A percentile compares a stretch with the other conserved stretches of the same genome.
Conservation (phyloP, 1,284 basidiomycete genomes). For the Fomitopsis betulina region DNA sequence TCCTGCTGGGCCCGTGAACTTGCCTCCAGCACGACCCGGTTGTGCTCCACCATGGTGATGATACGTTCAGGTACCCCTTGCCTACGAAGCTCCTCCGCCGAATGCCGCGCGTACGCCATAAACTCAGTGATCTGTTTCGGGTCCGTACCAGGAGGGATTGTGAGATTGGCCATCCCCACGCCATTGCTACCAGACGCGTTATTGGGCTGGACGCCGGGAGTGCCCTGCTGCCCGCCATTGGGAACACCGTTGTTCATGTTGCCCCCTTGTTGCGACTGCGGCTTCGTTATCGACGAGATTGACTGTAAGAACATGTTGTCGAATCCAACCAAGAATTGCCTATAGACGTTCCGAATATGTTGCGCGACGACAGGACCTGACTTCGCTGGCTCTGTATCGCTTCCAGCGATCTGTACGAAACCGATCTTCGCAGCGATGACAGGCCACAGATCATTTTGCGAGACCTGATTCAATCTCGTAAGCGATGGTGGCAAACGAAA, state of each 20-base stretch:
- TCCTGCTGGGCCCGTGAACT: slow-evolving; percentile 34
- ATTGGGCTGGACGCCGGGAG: not conserved
- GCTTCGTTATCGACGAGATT: slow-evolving; percentile 9
- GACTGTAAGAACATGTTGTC: slow-evolving; percentile 47
- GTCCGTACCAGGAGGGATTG: slow-evolving; percentile 10
- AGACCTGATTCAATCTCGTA: slow-evolving; percentile 36
- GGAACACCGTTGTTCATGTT: not conserved
- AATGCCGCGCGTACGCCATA: slow-evolving; percentile 37
- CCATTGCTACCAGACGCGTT: not conserved
- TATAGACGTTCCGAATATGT: slow-evolving; percentile 56
- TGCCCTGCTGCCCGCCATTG: not conserved
- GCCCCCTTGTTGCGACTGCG: slow-evolving; percentile 5
- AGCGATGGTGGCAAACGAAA: not conserved
- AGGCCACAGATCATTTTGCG: slow-evolving; percentile 54
- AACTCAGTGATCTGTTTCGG: slow-evolving; percentile 37
- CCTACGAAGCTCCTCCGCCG: slow-evolving; percentile 47
- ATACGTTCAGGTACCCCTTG: slow-evolving; percentile 45
- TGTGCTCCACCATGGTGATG: slow-evolving; percentile 52
- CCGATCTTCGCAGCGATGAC: slow-evolving; percentile 61
- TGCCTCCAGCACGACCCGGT: slow-evolving; percentile 45
- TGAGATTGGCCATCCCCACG: slow-evolving; percentile 6
- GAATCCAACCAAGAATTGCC: slow-evolving; percentile 50
- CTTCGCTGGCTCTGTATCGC: slow-evolving; percentile 49
- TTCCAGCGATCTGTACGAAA: slow-evolving; percentile 56
- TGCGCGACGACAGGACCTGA: slow-evolving; percentile 56